phyloP scores from a whole-genome alignment of 257 asterid species.

The Solanum etuberosum region DNA sequence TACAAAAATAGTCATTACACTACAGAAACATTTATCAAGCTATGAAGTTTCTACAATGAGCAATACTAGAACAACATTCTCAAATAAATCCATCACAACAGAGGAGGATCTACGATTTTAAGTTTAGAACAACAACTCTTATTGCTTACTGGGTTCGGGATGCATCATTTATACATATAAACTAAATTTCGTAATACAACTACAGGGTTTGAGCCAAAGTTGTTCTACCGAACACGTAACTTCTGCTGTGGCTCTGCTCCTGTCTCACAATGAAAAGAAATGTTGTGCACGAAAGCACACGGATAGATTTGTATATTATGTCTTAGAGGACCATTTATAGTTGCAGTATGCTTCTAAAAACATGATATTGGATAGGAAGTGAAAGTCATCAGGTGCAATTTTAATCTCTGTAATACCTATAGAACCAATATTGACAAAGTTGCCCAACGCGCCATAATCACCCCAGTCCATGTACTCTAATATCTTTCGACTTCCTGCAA shows the following conservation, averaged over 20 bases:
- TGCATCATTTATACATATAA: accelerated
- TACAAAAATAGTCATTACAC: background rate
- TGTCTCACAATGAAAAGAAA: background rate
- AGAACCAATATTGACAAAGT: constrained; percentile 73
- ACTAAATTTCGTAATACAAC: background rate
- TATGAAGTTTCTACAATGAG: background rate
- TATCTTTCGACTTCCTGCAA: constrained; percentile 82
- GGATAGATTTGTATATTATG: background rate
- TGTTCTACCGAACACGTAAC: background rate
- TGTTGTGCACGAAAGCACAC: accelerated
- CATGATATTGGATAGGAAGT: background rate
- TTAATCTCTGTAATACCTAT: constrained; percentile 36
- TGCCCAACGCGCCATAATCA: constrained; percentile 69
- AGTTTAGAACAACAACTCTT: background rate
- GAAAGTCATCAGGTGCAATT: background rate
- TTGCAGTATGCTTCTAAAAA: background rate
- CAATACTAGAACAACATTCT: background rate
- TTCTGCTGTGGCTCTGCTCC: background rate
- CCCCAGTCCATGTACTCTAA: constrained; percentile 99
- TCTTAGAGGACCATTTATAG: background rate
- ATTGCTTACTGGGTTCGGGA: background rate
- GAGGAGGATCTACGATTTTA: background rate
- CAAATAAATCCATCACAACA: background rate
- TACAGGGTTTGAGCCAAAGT: background rate
- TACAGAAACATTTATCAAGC: background rate